phyloP scores from a whole-genome alignment of 257 asterid species.

The Gynochthodes officinalis region DNA sequence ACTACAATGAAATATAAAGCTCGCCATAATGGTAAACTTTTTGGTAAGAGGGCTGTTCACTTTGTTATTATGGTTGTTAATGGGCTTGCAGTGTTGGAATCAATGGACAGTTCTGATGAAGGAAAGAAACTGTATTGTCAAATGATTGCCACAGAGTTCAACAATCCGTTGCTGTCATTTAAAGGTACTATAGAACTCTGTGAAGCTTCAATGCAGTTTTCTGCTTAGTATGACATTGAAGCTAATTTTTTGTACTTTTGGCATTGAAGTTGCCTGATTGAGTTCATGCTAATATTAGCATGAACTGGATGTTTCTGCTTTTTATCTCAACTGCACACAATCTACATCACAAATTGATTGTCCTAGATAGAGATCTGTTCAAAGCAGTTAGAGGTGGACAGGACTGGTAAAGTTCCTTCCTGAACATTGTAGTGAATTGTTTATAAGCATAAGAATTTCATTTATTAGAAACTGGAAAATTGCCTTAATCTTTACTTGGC shows the following conservation, averaged over 20 bases:
- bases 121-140: conserved; percentile 30
- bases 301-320: neutral
- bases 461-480: neutral
- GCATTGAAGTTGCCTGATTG: neutral
- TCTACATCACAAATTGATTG: neutral
- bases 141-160: conserved; percentile 43
- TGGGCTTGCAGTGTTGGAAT: conserved; percentile 63
- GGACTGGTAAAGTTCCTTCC: neutral
- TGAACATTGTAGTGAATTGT: neutral
- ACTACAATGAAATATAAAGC: conserved; percentile 40
- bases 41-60: conserved; percentile 36
- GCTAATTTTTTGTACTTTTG: neutral
- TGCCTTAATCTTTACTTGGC: neutral
- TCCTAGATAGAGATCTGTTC: neutral
- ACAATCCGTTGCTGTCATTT: conserved; percentile 58
- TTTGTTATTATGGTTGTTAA: conserved; percentile 74
- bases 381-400: too few species aligned
- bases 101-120: conserved; percentile 41
- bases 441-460: neutral
- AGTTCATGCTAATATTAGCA: neutral
- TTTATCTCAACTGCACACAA: neutral
- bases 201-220: neutral
- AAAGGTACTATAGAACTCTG: conserved; percentile 42
- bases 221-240: neutral
- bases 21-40: conserved; percentile 21